These are phyloP conservation scores for Eimeria brunetti DNA, from an alignment of 169 alveolate genomes.

Conservation along the genomic window DNA sequence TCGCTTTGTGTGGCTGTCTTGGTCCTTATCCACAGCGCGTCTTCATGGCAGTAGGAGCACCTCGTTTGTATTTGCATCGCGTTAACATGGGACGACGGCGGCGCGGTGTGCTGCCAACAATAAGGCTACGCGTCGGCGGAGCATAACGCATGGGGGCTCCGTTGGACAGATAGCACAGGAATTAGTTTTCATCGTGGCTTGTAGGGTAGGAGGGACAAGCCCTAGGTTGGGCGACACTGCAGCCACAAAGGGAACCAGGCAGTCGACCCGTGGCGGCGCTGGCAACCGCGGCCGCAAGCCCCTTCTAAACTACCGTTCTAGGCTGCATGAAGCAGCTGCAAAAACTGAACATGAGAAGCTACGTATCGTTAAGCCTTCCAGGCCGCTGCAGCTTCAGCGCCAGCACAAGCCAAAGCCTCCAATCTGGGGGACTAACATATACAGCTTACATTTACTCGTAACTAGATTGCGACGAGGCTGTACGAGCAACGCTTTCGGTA, in stretches of 20 bases:
- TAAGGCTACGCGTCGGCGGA: neutral
- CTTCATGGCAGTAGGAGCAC: neutral
- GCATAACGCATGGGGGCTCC: neutral
- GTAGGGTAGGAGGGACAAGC: neutral
- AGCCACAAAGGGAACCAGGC: neutral
- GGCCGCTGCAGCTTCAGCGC: neutral
- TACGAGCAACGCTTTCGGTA: neutral
- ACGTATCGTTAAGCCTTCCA: neutral
- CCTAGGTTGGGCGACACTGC: neutral
- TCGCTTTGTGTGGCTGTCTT: neutral
- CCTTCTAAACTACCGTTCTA: neutral
- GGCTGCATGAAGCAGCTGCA: neutral
- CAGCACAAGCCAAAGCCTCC: neutral
- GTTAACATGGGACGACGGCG: neutral
- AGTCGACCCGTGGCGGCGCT: neutral
- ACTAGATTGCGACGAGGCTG: neutral
- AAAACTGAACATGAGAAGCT: neutral
- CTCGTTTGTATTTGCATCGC: neutral
- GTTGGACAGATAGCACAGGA: neutral
- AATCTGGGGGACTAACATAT: neutral
- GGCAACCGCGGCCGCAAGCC: neutral
- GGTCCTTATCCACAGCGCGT: neutral
- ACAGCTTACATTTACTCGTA: neutral
- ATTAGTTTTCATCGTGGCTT: neutral
- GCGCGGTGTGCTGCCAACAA: neutral